phyloP scores from a whole-genome alignment of 2,329 filamentous ascomycete species.

The Macroventuria anomochaeta region DNA sequence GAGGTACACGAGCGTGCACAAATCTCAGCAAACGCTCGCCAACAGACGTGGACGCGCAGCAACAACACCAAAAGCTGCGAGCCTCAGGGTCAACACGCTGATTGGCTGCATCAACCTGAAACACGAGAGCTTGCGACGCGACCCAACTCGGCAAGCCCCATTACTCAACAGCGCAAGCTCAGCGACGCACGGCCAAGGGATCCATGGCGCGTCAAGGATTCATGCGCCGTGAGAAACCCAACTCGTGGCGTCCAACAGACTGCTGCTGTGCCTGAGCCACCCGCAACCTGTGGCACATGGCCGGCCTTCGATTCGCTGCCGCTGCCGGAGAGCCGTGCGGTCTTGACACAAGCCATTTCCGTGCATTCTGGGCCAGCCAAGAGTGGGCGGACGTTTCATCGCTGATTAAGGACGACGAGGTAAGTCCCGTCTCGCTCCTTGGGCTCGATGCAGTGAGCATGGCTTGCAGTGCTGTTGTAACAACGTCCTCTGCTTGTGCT shows the following conservation, averaged over 20 bases:
- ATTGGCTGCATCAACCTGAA: conserved; percentile 29
- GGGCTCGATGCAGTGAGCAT: conserved; percentile 12
- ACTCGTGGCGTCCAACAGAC: conserved; percentile 23
- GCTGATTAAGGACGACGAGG: conserved; percentile 14
- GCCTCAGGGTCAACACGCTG: conserved; percentile 13
- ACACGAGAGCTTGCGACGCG: conserved; percentile 21
- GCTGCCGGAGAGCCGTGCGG: conserved; percentile 13
- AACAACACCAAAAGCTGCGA: conserved; percentile 1
- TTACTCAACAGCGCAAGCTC: conserved; percentile 12
- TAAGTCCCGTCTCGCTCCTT: conserved; percentile 3
- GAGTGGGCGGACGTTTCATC: conserved; percentile 13
- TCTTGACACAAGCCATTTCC: conserved; percentile 10
- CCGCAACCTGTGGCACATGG: conserved; percentile 16
- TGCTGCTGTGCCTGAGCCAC: conserved; percentile 19
- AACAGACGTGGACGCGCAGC: conserved; percentile 6
- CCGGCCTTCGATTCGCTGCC: conserved; percentile 11
- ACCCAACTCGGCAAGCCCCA: conserved; percentile 21
- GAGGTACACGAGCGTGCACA: conserved; percentile 10
- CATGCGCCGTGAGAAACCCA: conserved; percentile 21
- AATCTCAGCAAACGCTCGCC: conserved; percentile 19
- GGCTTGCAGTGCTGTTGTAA: conserved; percentile 10
- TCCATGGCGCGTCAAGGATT: conserved; percentile 18
- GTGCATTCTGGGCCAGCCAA: conserved; percentile 4
- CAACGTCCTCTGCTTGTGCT: background rate
- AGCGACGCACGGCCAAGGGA: conserved; percentile 18